phyloP scores from a whole-genome alignment of 2,329 filamentous ascomycete genomes.

The Mariannaea elegans region DNA sequence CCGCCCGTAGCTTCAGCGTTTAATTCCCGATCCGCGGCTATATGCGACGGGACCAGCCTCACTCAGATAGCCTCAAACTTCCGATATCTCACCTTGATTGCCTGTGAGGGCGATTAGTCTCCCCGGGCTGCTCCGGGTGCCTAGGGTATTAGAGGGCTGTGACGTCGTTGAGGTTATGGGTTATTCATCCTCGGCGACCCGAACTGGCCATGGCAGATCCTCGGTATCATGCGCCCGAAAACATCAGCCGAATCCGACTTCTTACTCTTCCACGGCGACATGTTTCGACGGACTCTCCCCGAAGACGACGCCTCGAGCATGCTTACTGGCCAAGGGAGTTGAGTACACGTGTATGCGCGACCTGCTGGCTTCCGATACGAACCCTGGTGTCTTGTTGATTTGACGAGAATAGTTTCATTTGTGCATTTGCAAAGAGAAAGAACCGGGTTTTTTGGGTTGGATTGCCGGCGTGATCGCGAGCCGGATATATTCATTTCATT shows the following conservation, averaged over 20 bases:
- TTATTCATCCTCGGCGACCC: constrained; percentile 31
- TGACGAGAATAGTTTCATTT: background rate
- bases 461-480: constrained; percentile 32
- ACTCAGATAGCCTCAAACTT: constrained; percentile 12
- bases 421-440: background rate
- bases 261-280: constrained; percentile 11
- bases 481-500: constrained; percentile 41
- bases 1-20: constrained; percentile 5
- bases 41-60: constrained; percentile 12
- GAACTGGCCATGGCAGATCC: constrained; percentile 25
- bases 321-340: background rate
- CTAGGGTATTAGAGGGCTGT: constrained; percentile 13
- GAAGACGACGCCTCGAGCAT: constrained; percentile 5
- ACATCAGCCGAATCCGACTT: constrained; percentile 27
- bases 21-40: constrained; percentile 35
- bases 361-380: background rate
- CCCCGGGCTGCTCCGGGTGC: constrained; percentile 23
- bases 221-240: constrained; percentile 34
- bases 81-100: constrained; percentile 24
- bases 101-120: background rate
- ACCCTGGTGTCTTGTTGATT: background rate
- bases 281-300: constrained; percentile 8
- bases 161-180: constrained; percentile 27
- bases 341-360: background rate
- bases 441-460: constrained; percentile 17